phyloP scores from a whole-genome alignment of 768 basidiomycete genomes.

The Pulveroboletus sp. region DNA sequence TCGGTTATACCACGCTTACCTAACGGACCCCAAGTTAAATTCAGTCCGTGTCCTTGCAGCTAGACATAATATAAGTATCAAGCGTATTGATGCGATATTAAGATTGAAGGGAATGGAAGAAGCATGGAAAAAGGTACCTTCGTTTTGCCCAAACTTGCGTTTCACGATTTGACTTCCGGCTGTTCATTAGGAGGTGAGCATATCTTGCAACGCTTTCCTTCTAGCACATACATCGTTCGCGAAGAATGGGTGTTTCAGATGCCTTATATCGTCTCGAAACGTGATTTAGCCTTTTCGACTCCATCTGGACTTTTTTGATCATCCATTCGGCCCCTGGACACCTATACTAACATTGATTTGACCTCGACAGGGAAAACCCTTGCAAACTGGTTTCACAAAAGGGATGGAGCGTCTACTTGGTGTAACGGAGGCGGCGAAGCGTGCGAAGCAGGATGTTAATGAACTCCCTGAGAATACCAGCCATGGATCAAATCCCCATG shows the following conservation, averaged over 20 bases:
- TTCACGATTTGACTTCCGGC: constrained; percentile 8
- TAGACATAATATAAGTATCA: constrained; percentile 62
- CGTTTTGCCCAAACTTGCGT: constrained; percentile 1
- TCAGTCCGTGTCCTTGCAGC: constrained; percentile 59
- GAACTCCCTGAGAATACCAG: constrained; percentile 8
- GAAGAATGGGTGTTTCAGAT: constrained; percentile 56
- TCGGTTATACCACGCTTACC: constrained; percentile 57
- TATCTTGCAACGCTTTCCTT: not conserved
- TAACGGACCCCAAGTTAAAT: constrained; percentile 52
- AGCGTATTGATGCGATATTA: constrained; percentile 80
- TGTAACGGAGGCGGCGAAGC: constrained; percentile 35
- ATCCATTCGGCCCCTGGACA: constrained; percentile 4
- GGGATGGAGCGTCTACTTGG: constrained; percentile 83
- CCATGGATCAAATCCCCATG: not conserved
- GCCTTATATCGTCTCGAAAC: constrained; percentile 56
- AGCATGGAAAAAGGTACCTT: constrained; percentile 66
- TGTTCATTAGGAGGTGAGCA: constrained; percentile 39
- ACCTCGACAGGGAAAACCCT: constrained; percentile 45
- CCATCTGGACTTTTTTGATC: constrained; percentile 49
- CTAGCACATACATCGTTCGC: constrained; percentile 55
- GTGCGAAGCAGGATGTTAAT: constrained; percentile 1
- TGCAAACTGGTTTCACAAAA: constrained; percentile 75
- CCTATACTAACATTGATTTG: not conserved
- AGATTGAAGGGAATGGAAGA: constrained; percentile 76
- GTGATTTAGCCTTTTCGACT: constrained; percentile 69